Evolutionary conservation across 1,139 yeast genomes (phyloP).

Genomic region (Geotrichum carabidarum): DNA sequence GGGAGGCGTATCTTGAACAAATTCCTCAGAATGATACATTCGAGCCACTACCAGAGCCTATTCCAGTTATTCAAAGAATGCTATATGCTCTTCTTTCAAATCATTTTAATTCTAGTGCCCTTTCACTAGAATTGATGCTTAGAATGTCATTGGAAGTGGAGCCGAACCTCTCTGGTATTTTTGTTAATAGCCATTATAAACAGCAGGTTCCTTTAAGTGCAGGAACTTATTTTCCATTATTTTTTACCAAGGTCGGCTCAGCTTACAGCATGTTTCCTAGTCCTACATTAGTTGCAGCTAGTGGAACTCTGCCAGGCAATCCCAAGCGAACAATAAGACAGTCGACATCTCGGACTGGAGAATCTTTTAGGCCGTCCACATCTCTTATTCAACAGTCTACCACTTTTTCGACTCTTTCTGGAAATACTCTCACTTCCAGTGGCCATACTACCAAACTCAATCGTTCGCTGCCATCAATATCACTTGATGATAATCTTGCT

Average conservation of each 20-base stretch:
- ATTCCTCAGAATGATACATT: slow-evolving; percentile 41
- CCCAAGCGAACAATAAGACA: slow-evolving; percentile 18
- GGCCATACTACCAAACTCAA: slow-evolving; percentile 29
- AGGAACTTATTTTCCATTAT: slow-evolving; percentile 56
- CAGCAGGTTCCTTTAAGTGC: slow-evolving; percentile 47
- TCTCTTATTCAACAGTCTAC: slow-evolving; percentile 6
- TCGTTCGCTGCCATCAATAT: neutral
- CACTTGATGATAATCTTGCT: slow-evolving; percentile 22
- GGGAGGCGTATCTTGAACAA: slow-evolving; percentile 60
- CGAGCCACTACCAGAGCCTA: slow-evolving; percentile 32
- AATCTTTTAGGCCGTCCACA: neutral
- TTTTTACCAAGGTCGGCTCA: slow-evolving; percentile 53
- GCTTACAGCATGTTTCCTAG: slow-evolving; percentile 52
- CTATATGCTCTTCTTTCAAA: slow-evolving; percentile 37
- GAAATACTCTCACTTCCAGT: slow-evolving; percentile 35
- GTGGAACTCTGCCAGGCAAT: slow-evolving; percentile 7
- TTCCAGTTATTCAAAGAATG: slow-evolving; percentile 34
- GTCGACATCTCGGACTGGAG: slow-evolving; percentile 8
- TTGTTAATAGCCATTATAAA: slow-evolving; percentile 39
- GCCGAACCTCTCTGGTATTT: slow-evolving; percentile 43
- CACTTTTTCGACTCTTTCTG: slow-evolving; percentile 15
- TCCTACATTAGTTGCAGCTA: slow-evolving; percentile 41
- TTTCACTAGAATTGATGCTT: slow-evolving; percentile 33
- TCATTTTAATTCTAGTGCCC: slow-evolving; percentile 28
- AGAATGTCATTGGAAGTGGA: slow-evolving; percentile 44